phyloP scores from a whole-genome alignment of 2,329 filamentous ascomycete genomes.

The Colletotrichum horii region DNA sequence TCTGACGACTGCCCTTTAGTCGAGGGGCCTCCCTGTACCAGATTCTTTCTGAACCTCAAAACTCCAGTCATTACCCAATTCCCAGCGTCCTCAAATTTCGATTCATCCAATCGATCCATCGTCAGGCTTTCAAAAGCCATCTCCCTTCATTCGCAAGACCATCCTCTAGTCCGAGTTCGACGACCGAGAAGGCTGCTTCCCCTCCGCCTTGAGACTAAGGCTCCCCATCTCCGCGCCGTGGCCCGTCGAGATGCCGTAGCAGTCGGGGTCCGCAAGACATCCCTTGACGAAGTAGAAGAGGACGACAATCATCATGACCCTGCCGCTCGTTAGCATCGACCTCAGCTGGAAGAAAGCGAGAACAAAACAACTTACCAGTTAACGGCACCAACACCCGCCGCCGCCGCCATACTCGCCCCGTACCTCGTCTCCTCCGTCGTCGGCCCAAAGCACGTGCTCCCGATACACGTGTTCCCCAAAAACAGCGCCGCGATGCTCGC shows the following conservation, averaged over 20 bases:
- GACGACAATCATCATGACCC: conserved; percentile 43
- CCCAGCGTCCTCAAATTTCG: not conserved
- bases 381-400: conserved; percentile 45
- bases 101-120: not conserved
- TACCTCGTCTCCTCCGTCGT: conserved; percentile 22
- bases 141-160: not conserved
- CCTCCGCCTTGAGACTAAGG: conserved; percentile 25
- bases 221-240: conserved; percentile 32
- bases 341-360: not conserved
- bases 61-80: conserved; percentile 3
- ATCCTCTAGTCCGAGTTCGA: not conserved
- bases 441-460: conserved; percentile 24
- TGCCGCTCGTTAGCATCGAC: conserved; percentile 2
- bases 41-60: not conserved
- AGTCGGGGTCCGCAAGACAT: conserved; percentile 28
- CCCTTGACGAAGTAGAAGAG: conserved; percentile 43
- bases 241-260: conserved; percentile 12
- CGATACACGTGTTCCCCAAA: conserved; percentile 22
- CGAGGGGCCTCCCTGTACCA: not conserved
- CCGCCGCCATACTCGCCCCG: conserved; percentile 40
- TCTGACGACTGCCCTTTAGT: not conserved
- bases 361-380: conserved; percentile 36
- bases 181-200: not conserved
- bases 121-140: not conserved
- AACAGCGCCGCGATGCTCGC: conserved; percentile 36